These are phyloP conservation scores for Kodamaea kakaduensis DNA, from an alignment of 805 yeast genomes.

Conservation along the genomic window DNA sequence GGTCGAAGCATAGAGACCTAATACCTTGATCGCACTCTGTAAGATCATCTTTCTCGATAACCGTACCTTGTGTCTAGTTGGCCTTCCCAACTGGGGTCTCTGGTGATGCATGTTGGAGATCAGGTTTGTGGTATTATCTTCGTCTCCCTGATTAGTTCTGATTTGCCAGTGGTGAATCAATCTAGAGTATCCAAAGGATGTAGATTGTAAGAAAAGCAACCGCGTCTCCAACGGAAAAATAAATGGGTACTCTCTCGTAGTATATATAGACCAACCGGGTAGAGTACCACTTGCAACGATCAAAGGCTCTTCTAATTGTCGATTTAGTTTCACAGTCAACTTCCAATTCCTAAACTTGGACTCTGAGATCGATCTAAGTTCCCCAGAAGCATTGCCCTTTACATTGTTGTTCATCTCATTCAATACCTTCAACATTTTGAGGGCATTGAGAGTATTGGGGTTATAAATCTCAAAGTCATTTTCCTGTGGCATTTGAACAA, in stretches of 20 bases:
- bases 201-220: constrained; percentile 71
- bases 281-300: constrained; percentile 81
- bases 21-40: constrained; percentile 72
- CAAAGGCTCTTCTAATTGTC: constrained; percentile 87
- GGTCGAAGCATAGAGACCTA: constrained; percentile 71
- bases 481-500: constrained; percentile 10
- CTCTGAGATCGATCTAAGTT: constrained; percentile 13
- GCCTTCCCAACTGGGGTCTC: constrained; percentile 61
- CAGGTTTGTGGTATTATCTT: constrained; percentile 19
- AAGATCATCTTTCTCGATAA: constrained; percentile 67
- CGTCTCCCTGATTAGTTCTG: constrained; percentile 37
- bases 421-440: constrained; percentile 47
- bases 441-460: constrained; percentile 32
- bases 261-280: constrained; percentile 77
- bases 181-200: constrained; percentile 88
- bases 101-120: constrained; percentile 6
- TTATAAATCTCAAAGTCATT: constrained; percentile 24
- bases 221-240: constrained; percentile 82
- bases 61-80: constrained; percentile 74
- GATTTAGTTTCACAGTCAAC: constrained; percentile 75
- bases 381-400: constrained; percentile 12
- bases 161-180: constrained; percentile 74
- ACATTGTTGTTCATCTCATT: constrained; percentile 36
- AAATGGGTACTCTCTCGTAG: constrained; percentile 75
- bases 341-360: constrained; percentile 66